Percentiles rank a stretch among this genome's conserved stretches.
Conservation (phyloP, 2,329 filamentous ascomycete genomes). For the Eutypella sp. region DNA sequence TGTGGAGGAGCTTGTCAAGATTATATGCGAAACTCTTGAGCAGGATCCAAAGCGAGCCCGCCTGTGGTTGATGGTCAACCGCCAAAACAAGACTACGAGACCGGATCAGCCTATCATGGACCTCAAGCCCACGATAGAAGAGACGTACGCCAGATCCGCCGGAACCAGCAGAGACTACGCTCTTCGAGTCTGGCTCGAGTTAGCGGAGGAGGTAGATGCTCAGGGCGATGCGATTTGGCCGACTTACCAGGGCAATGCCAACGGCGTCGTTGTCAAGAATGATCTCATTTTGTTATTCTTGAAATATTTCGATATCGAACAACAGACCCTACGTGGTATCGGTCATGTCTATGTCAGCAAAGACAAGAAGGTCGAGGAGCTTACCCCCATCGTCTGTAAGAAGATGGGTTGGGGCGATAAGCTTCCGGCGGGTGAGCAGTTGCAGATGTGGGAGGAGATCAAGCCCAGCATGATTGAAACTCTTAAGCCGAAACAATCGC, state of each 20-base stretch:
- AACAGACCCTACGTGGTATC: constrained; percentile 70
- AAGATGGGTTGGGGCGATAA: constrained; percentile 84
- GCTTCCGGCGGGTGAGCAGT: constrained; percentile 55
- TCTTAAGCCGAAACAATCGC: constrained; percentile 84
- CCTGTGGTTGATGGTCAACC: constrained; percentile 96
- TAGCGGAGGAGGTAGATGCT: constrained; percentile 58
- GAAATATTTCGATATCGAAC: constrained; percentile 81
- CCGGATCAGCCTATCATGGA: constrained; percentile 85
- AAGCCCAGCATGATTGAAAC: constrained; percentile 96
- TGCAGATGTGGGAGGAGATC: constrained; percentile 89
- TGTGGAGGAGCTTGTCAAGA: constrained; percentile 67
- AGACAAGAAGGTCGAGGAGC: constrained; percentile 81
- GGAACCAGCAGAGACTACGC: constrained; percentile 60
- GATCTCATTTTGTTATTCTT: constrained; percentile 78
- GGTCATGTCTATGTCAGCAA: constrained; percentile 84
- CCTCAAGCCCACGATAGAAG: constrained; percentile 69
- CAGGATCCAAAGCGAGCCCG: constrained; percentile 67
- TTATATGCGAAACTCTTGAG: constrained; percentile 65
- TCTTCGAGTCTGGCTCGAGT: constrained; percentile 84
- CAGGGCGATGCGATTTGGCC: constrained; percentile 72
- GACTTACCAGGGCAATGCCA: constrained; percentile 53
- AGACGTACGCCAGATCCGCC: constrained; percentile 49
- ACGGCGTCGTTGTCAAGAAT: constrained; percentile 52
- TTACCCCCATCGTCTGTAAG: constrained; percentile 70
- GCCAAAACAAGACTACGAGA: constrained; percentile 92